A percentile compares a stretch with the other conserved stretches of the same genome.
Conservation (phyloP, 495 filamentous ascomycete genomes). For the Neurospora sp. region DNA sequence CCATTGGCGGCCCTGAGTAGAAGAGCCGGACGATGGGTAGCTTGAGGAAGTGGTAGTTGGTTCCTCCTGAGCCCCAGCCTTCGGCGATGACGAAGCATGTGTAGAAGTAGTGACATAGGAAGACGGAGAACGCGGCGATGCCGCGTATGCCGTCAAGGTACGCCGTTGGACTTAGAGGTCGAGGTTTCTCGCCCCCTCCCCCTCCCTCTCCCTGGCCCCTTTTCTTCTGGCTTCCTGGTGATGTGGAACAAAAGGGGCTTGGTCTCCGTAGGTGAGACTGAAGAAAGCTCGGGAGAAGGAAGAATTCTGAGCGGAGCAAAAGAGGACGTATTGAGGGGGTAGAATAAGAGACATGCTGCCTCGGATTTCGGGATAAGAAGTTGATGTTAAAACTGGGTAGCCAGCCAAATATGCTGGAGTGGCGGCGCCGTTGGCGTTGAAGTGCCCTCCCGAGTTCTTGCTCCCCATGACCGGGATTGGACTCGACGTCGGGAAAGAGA, state of each 20-base stretch:
- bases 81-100: conserved; percentile 35
- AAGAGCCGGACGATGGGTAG: conserved; percentile 58
- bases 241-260: neutral
- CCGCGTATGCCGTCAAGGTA: conserved; percentile 52
- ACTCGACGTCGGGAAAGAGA: neutral
- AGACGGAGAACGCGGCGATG: conserved; percentile 48
- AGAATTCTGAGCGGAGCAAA: conserved; percentile 17
- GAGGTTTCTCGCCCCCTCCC: conserved; percentile 2
- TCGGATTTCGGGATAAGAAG: neutral
- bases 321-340: neutral
- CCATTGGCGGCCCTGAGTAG: conserved; percentile 60
- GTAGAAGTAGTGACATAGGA: conserved; percentile 43
- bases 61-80: conserved; percentile 23
- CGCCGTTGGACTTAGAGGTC: conserved; percentile 33
- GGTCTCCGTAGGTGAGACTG: conserved; percentile 11
- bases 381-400: neutral
- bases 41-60: conserved; percentile 40
- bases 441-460: neutral
- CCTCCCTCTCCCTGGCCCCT: conserved; percentile 11
- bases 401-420: neutral
- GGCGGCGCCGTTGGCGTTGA: neutral
- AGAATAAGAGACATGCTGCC: neutral
- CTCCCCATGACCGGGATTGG: neutral
- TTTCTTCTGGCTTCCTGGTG: neutral
- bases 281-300: conserved; percentile 32